A percentile compares a stretch with the other conserved stretches of the same genome.
phyloP scores from a whole-genome alignment of 768 basidiomycete genomes.

The Exsudoporus frostii region DNA sequence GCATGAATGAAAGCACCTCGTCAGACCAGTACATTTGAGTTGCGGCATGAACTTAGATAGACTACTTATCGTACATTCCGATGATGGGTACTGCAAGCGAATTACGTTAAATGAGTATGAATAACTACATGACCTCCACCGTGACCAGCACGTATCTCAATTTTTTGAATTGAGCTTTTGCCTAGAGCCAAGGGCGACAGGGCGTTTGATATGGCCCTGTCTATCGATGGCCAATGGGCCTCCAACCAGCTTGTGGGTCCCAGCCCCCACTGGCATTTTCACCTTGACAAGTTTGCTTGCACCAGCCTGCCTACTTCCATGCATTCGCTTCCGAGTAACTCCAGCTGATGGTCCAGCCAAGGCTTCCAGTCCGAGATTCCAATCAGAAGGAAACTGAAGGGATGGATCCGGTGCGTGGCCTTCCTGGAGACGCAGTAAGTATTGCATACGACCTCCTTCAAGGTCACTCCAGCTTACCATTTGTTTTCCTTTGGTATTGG shows the following conservation, averaged over 20 bases:
- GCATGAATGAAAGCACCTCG: neutral
- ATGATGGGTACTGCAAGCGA: neutral
- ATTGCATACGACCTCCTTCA: neutral
- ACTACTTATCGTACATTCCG: neutral
- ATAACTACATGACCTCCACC: constrained; percentile 1
- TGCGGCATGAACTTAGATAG: neutral
- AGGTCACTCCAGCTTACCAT: constrained; percentile 1
- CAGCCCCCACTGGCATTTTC: constrained; percentile 5
- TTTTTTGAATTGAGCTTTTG: constrained; percentile 32
- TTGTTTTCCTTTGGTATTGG: constrained; percentile 1
- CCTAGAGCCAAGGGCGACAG: constrained; percentile 26
- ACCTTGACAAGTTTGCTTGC: constrained; percentile 25
- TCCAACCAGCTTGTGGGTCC: constrained; percentile 1
- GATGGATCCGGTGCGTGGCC: neutral
- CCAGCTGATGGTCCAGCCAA: constrained; percentile 6
- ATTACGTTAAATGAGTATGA: neutral
- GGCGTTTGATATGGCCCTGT: constrained; percentile 22
- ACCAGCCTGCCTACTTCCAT: constrained; percentile 7
- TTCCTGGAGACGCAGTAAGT: constrained; percentile 8
- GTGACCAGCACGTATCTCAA: constrained; percentile 15
- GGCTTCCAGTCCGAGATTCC: constrained; percentile 19
- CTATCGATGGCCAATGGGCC: constrained; percentile 22
- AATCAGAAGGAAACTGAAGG: constrained; percentile 19
- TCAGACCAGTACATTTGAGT: neutral
- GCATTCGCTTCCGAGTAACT: constrained; percentile 9